These are phyloP conservation scores for Leptodermis oblonga DNA, from an alignment of 257 asterid genomes.

Conservation along the genomic window DNA sequence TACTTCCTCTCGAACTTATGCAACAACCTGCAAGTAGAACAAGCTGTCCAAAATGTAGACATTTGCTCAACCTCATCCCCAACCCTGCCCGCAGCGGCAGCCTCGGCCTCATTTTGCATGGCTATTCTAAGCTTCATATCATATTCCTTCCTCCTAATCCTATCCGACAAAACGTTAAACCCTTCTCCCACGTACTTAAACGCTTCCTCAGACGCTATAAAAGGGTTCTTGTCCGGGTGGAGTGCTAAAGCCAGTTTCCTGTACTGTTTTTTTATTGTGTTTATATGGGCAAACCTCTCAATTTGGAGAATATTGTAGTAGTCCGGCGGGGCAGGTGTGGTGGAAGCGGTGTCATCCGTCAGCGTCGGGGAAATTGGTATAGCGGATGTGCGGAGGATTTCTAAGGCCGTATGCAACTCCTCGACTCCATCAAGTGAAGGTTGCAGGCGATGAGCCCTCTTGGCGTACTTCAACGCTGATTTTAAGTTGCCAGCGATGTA, in stretches of 20 bases:
- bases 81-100: constrained; percentile 33
- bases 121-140: constrained; percentile 61
- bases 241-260: constrained; percentile 65
- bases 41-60: constrained; percentile 54
- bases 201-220: constrained; percentile 63
- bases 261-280: constrained; percentile 66
- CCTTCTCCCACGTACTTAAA: constrained; percentile 84
- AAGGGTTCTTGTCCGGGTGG: constrained; percentile 79
- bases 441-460: constrained; percentile 53
- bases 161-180: constrained; percentile 65
- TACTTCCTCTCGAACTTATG: constrained; percentile 72
- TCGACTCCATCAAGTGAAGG: constrained; percentile 53
- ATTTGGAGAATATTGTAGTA: constrained; percentile 64
- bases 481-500: constrained; percentile 54
- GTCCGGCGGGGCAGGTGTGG: constrained; percentile 35
- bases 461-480: constrained; percentile 61
- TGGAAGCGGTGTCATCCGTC: constrained; percentile 4
- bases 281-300: constrained; percentile 61
- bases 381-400: constrained; percentile 45
- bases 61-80: constrained; percentile 18
- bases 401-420: constrained; percentile 60
- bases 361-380: constrained; percentile 10
- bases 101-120: constrained; percentile 55
- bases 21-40: constrained; percentile 55
- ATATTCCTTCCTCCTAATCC: constrained; percentile 63